Evolutionary conservation across 495 filamentous ascomycete genomes (phyloP).

Genomic region (Podospora anserina): DNA sequence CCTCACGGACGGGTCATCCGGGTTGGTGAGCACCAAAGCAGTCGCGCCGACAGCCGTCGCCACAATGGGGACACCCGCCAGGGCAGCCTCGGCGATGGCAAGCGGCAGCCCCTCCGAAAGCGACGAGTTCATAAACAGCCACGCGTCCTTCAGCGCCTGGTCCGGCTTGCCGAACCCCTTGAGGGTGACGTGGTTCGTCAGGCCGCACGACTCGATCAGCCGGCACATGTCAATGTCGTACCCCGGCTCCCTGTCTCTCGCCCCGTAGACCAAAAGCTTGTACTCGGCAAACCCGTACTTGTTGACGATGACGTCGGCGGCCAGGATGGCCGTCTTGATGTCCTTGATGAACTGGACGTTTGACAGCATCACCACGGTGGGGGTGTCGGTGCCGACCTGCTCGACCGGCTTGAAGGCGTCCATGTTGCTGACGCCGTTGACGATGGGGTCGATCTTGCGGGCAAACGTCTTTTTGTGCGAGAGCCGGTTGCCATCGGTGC

Average conservation of each 20-base stretch:
- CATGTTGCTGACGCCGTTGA: slow-evolving; percentile 67
- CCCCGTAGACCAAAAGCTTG: slow-evolving; percentile 60
- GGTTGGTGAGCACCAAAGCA: slow-evolving; percentile 59
- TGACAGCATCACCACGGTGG: slow-evolving; percentile 64
- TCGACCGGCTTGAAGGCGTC: slow-evolving; percentile 59
- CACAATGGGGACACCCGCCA: slow-evolving; percentile 62
- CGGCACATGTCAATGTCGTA: slow-evolving; percentile 62
- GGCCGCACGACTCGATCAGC: slow-evolving; percentile 57
- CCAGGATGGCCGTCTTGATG: slow-evolving; percentile 61
- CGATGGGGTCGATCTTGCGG: slow-evolving; percentile 64
- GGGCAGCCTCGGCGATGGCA: slow-evolving; percentile 62
- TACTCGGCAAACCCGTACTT: slow-evolving; percentile 62
- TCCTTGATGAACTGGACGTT: slow-evolving; percentile 68
- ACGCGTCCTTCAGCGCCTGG: slow-evolving; percentile 58
- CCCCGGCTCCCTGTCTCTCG: slow-evolving; percentile 58
- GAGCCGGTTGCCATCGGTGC: slow-evolving; percentile 55
- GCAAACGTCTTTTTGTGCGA: slow-evolving; percentile 58
- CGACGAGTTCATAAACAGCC: slow-evolving; percentile 67
- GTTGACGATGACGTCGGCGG: slow-evolving; percentile 64
- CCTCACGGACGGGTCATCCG: slow-evolving; percentile 50
- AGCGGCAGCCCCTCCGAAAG: slow-evolving; percentile 64
- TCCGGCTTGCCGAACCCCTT: slow-evolving; percentile 57
- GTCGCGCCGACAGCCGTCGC: slow-evolving; percentile 65
- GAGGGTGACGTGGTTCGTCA: slow-evolving; percentile 52
- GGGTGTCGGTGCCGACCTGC: slow-evolving; percentile 53